Evolutionary conservation across 768 basidiomycete genomes (phyloP).

Genomic region (Lactarius quietus): DNA sequence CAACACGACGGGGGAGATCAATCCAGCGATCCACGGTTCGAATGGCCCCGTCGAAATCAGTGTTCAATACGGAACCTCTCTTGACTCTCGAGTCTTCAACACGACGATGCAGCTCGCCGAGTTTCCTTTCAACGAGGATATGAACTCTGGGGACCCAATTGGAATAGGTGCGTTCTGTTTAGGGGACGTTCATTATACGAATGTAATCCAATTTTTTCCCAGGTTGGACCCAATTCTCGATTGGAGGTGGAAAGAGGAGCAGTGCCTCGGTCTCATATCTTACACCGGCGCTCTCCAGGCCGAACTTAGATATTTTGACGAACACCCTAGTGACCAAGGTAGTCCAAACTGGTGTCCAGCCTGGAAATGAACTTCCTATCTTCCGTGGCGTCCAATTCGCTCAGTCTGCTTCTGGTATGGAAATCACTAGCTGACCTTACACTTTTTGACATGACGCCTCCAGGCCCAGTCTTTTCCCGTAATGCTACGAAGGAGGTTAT

Average conservation of each 20-base stretch:
- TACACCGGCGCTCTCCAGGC: background rate
- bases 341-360: background rate
- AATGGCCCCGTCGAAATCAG: slow-evolving; percentile 29
- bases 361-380: background rate
- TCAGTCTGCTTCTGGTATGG: background rate
- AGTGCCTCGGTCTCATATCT: background rate
- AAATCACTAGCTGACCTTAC: too few relatives aligned
- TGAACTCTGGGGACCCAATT: slow-evolving; percentile 28
- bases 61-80: slow-evolving; percentile 16
- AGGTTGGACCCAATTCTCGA: slow-evolving; percentile 1
- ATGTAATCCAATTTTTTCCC: background rate
- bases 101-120: slow-evolving; percentile 25
- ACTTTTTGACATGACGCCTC: background rate
- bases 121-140: slow-evolving; percentile 31
- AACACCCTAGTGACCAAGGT: slow-evolving; percentile 3
- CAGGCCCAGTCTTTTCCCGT: slow-evolving; percentile 21
- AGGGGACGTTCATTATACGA: background rate
- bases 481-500: slow-evolving; percentile 19
- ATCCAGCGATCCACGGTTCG: slow-evolving; percentile 28
- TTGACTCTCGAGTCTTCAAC: slow-evolving; percentile 10
- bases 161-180: slow-evolving; percentile 27
- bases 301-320: background rate
- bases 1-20: slow-evolving; percentile 28
- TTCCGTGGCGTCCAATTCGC: background rate
- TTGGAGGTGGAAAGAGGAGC: background rate